These are phyloP conservation scores for Monosporozyma servazzii DNA, from an alignment of 805 yeast species.

Conservation along the genomic window DNA sequence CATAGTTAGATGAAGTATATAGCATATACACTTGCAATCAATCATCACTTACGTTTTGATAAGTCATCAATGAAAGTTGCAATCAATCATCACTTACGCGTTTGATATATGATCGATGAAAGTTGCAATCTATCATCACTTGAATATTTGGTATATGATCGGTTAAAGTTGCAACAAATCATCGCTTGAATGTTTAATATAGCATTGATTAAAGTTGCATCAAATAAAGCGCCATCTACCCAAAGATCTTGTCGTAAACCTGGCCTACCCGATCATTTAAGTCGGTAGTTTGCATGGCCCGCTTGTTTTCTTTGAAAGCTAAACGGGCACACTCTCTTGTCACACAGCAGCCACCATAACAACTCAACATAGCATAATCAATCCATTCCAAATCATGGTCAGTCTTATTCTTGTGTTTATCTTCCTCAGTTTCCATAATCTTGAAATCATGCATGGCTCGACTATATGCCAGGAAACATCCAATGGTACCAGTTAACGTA, in stretches of 20 bases:
- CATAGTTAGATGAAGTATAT: too few relatives aligned
- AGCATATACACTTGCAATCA: too few relatives aligned
- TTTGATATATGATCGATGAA: too few relatives aligned
- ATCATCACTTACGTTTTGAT: too few relatives aligned
- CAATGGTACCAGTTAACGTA: conserved; percentile 77
- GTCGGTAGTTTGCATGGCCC: conserved; percentile 83
- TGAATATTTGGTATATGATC: too few relatives aligned
- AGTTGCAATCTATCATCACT: too few relatives aligned
- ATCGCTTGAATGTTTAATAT: too few relatives aligned
- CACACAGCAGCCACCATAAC: conserved; percentile 61
- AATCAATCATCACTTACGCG: too few relatives aligned
- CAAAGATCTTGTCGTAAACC: conserved; percentile 45
- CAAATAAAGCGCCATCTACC: too few relatives aligned
- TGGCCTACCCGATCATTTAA: conserved; percentile 58
- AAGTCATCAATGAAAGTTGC: too few relatives aligned
- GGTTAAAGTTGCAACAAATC: too few relatives aligned
- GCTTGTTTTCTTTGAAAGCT: conserved; percentile 57
- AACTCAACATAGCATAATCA: conserved; percentile 40
- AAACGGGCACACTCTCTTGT: conserved; percentile 55
- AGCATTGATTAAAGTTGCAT: too few relatives aligned
- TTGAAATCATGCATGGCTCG: conserved; percentile 47
- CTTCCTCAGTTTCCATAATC: conserved; percentile 44
- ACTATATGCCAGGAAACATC: conserved; percentile 76
- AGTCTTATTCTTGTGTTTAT: conserved; percentile 3
- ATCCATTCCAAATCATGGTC: conserved; percentile 23